These are phyloP conservation scores for Isabelozyma pseudorhagii DNA, from an alignment of 805 yeast genomes.

Conservation along the genomic window DNA sequence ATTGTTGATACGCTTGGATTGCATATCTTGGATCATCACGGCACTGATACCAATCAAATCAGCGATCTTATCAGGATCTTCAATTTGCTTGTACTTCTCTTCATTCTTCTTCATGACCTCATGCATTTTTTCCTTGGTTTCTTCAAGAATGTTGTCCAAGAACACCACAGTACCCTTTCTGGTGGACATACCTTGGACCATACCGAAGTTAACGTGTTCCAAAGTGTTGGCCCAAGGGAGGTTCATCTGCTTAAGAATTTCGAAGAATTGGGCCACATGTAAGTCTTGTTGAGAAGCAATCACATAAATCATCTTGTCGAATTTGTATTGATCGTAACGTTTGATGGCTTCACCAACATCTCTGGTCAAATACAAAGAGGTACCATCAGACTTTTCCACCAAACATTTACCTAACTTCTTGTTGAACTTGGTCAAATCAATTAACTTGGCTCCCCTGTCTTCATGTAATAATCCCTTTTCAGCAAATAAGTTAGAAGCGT, in stretches of 20 bases:
- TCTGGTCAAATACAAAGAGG: slow-evolving; percentile 89
- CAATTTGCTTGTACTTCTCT: slow-evolving; percentile 87
- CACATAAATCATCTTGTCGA: slow-evolving; percentile 95
- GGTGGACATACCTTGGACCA: slow-evolving; percentile 98
- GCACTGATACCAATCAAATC: slow-evolving; percentile 96
- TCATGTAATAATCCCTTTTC: slow-evolving; percentile 72
- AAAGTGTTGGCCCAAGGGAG: slow-evolving; percentile 80
- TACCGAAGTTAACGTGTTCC: slow-evolving; percentile 89
- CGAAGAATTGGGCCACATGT: slow-evolving; percentile 91
- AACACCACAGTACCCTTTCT: slow-evolving; percentile 99
- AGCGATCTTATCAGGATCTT: slow-evolving; percentile 91
- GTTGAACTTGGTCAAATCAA: slow-evolving; percentile 80
- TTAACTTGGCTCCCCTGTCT: slow-evolving; percentile 87
- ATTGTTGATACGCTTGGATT: slow-evolving; percentile 92
- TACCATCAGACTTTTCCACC: slow-evolving; percentile 92
- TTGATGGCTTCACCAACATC: slow-evolving; percentile 96
- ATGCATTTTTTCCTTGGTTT: slow-evolving; percentile 91
- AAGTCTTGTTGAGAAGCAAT: slow-evolving; percentile 96
- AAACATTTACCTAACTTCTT: slow-evolving; percentile 92
- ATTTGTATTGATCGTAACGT: slow-evolving; percentile 78
- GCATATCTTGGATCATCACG: slow-evolving; percentile 99
- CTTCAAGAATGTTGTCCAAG: slow-evolving; percentile 88
- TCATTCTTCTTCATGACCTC: slow-evolving; percentile 93
- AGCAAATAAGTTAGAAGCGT: slow-evolving; percentile 59
- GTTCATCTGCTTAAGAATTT: slow-evolving; percentile 87